phyloP scores from a whole-genome alignment of 768 basidiomycete genomes.

The Tephrocybe sp. region DNA sequence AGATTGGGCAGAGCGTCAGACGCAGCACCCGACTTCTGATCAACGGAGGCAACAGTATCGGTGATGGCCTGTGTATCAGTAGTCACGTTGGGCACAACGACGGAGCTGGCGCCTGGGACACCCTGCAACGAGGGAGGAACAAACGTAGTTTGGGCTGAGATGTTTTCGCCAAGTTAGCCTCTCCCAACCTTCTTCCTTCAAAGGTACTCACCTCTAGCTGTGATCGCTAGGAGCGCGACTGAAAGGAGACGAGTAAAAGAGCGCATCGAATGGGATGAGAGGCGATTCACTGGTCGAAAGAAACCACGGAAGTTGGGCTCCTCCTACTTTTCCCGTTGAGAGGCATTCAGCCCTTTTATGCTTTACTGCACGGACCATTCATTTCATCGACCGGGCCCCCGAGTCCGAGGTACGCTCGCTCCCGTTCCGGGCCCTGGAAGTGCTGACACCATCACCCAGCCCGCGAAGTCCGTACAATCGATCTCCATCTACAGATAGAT shows the following conservation, averaged over 20 bases:
- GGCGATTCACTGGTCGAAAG: neutral
- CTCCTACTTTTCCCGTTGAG: neutral
- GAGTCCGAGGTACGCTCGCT: neutral
- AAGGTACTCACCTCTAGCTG: neutral
- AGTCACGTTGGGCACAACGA: neutral
- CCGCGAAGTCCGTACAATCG: neutral
- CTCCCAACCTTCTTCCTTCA: neutral
- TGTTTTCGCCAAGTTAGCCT: neutral
- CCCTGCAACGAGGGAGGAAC: slow-evolving; percentile 9
- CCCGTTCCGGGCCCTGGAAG: slow-evolving; percentile 7
- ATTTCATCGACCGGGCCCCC: neutral
- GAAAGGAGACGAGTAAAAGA: slow-evolving; percentile 8
- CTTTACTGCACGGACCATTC: neutral
- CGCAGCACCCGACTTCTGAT: slow-evolving; percentile 38
- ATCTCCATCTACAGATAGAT: slow-evolving; percentile 6
- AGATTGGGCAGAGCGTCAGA: slow-evolving; percentile 30
- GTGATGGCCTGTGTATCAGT: slow-evolving; percentile 25
- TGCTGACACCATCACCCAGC: slow-evolving; percentile 8
- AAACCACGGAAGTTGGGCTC: neutral
- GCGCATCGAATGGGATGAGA: neutral
- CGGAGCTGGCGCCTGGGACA: neutral
- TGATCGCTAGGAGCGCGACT: slow-evolving; percentile 7
- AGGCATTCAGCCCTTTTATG: neutral
- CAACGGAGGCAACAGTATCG: slow-evolving; percentile 31
- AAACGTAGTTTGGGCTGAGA: slow-evolving; percentile 1